Percentiles rank a stretch among this genome's conserved stretches.
These are phyloP conservation scores for Amaranthus tricolor DNA, from an alignment of 179 eudicot species.

Conservation along the genomic window DNA sequence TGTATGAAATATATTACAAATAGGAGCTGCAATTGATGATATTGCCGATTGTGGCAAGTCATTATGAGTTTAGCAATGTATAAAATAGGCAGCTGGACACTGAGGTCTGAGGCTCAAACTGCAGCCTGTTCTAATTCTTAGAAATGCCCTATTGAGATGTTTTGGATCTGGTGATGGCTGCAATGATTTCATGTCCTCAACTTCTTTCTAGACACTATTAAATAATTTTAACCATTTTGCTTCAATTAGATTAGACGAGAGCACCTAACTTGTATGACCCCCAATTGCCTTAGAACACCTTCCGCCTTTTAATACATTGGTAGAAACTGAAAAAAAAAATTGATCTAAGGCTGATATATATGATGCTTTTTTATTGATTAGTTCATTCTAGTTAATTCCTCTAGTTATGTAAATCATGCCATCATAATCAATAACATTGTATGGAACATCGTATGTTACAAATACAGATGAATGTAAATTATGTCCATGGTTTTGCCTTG, in stretches of 20 bases:
- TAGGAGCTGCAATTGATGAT: not conserved
- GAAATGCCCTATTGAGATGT: too few relatives aligned
- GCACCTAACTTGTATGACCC: too few relatives aligned
- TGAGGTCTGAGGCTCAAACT: not conserved
- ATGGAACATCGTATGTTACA: not conserved
- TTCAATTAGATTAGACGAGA: too few relatives aligned
- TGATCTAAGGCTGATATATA: not conserved
- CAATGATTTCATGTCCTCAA: too few relatives aligned
- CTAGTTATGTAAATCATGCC: not conserved
- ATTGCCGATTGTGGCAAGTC: not conserved
- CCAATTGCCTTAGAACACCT: too few relatives aligned
- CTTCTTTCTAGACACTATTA: too few relatives aligned
- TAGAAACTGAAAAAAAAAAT: not conserved
- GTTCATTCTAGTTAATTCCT: not conserved
- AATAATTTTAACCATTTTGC: too few relatives aligned
- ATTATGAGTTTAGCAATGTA: not conserved
- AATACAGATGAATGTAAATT: not conserved
- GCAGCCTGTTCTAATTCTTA: too few relatives aligned
- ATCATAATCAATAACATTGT: not conserved
- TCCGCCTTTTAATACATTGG: too few relatives aligned
- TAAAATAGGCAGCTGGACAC: too few relatives aligned
- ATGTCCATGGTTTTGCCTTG: not conserved
- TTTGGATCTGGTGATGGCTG: too few relatives aligned
- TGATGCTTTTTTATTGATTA: not conserved
- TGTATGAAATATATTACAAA: not conserved